These are phyloP conservation scores for Phoma sp. DNA, from an alignment of 2,329 filamentous ascomycete species.

Conservation along the genomic window DNA sequence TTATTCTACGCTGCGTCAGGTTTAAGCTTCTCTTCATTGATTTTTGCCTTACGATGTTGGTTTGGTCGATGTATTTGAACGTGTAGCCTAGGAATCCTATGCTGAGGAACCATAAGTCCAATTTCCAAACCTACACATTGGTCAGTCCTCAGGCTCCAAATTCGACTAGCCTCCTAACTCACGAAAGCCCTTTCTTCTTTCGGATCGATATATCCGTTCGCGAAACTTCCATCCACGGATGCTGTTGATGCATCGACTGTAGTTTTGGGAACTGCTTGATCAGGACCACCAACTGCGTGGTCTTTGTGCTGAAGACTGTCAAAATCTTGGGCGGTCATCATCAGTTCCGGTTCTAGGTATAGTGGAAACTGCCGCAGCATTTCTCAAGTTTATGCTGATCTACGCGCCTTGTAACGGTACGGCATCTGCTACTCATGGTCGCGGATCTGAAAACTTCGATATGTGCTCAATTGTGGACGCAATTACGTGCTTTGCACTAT, in stretches of 20 bases:
- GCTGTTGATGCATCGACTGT: not conserved
- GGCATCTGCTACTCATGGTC: not conserved
- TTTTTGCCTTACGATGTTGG: constrained; percentile 14
- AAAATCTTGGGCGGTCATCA: not conserved
- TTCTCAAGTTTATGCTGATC: not conserved
- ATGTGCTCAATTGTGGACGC: not conserved
- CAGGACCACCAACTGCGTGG: not conserved
- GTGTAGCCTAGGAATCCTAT: constrained; percentile 21
- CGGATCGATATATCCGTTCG: not conserved
- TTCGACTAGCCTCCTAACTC: not conserved
- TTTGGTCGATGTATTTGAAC: constrained; percentile 26
- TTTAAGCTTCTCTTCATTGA: not conserved
- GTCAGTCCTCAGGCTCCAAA: not conserved
- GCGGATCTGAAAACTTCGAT: not conserved
- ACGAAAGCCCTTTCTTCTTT: not conserved
- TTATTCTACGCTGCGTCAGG: constrained; percentile 9
- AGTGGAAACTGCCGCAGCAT: not conserved
- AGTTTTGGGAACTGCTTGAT: not conserved
- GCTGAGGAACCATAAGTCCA: constrained; percentile 14
- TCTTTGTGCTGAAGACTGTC: not conserved
- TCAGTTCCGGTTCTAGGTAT: not conserved
- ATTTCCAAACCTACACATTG: constrained; percentile 9
- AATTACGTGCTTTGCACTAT: not conserved
- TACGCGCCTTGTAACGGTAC: not conserved
- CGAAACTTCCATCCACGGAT: not conserved